Evolutionary conservation across 1,139 yeast species (phyloP), one percentile per base, ranked within the genome.

Genomic region (Yamadazyma trypodendri): DNA sequence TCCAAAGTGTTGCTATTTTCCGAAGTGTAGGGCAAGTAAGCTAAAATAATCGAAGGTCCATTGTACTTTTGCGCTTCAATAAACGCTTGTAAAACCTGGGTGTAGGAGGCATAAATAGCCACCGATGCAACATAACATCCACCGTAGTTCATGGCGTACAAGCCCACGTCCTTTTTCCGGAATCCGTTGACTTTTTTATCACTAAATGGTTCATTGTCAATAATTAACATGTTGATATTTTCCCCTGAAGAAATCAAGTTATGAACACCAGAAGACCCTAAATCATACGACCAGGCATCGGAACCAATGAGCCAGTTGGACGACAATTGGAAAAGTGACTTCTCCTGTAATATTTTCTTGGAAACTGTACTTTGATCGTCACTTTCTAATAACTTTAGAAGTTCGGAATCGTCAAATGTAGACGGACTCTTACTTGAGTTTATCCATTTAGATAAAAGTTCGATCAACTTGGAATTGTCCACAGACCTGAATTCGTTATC

Each of bases 141-240:
- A 44, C 95, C 95, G 54, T 84, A 88, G 64, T 88, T 88, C 96
- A 90, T 87, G 37, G 97, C 97, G 58, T 88, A 92, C 39, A 90
- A 70, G 43, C 97, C 98, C 49, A 90, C 81, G 59, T 92, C 96
- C 66, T 90, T 90, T 72, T 92, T 90, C 55, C 95, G 80, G 54
- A 66, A 62, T 7, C 68, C 65, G 36, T 62, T 52, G 37, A 60
- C 48, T 38, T 58, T 50, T 50, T 60, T 63, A 36, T 69, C 69
- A 16, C 74, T 60, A 50, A 78, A 81, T n/a, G 96, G 94, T 55
- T 88, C 92, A n/a, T 94, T 84, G 59, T 90, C 97, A 52, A 90
- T 83, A 40, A 92, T 72, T 55, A 90, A 77, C 78, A 90, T 77
- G 60, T 92, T 92, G 51, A 90, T 65, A 55, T 89, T 86, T 57